Evolutionary conservation across 2,329 filamentous ascomycete species (phyloP), one percentile per base, ranked within the genome.

Genomic region (Rutstroemia sydowiana): DNA sequence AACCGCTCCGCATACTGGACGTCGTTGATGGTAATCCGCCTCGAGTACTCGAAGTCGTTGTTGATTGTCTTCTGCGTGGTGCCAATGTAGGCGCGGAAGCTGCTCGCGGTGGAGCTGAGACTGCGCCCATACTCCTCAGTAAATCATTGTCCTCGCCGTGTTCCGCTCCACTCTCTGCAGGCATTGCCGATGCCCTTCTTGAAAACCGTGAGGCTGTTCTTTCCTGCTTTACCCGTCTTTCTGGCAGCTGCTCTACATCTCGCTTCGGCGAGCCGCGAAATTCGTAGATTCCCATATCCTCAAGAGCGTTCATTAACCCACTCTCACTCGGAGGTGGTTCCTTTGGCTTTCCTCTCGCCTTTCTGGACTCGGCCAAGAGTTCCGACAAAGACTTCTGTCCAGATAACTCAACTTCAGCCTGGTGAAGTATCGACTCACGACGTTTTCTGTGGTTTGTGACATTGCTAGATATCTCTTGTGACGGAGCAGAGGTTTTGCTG

Each of bases 401-500:
- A n/a, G 56, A 43, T 18, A 49, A 16, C 6, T 62, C 61, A 4
- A 48, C 20, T 23, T 63, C 60, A 9, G 45, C 31, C 36, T 63
- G 59, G 31, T 61, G 58, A 18, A 66, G 40, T 40, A 64, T 56
- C 3, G 65, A 66, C 42, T 65, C 64, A 5, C 63, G 60, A 13
- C 65, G 59, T 41, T 61, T 65, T 46, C 65, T 50, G 28, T 67
- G 65, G 2, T 61, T 64, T 31, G 62, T 62, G 20, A 64, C 62
- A 39, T 57, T 62, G 40, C 57, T 61, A 2, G 61, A 59, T 30
- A 64, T 45, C 13, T 63, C 59, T 3, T 55, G 30, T 10, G 50
- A 51, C 1, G 55, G 39, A 6, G 52, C 34, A 44, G 51, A 32
- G 18, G 16, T 57, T 53, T 66, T 66, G 21, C 56, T 53, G 37